Conservation (phyloP, 2,329 filamentous ascomycete genomes). For the Celoporthe dispersa region DNA sequence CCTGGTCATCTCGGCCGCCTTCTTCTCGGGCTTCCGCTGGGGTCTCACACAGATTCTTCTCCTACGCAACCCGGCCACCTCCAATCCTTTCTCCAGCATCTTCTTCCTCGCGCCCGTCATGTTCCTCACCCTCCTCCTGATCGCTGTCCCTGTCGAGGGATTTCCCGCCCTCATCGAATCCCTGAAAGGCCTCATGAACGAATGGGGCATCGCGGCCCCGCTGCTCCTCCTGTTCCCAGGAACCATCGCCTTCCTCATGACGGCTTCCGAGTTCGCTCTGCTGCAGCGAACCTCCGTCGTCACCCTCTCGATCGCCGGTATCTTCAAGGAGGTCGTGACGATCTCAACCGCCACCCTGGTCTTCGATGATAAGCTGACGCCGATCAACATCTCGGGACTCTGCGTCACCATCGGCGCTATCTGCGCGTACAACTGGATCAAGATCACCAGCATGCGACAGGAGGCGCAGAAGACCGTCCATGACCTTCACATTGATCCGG, state of each 20-base stretch:
- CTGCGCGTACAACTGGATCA: slow-evolving; percentile 89
- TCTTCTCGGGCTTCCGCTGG: slow-evolving; percentile 97
- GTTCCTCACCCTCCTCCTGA: slow-evolving; percentile 80
- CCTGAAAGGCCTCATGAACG: slow-evolving; percentile 63
- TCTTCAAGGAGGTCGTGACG: slow-evolving; percentile 98
- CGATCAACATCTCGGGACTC: slow-evolving; percentile 85
- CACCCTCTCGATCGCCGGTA: slow-evolving; percentile 93
- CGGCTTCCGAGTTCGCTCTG: slow-evolving; percentile 91
- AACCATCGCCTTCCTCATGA: slow-evolving; percentile 93
- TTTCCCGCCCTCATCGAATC: slow-evolving; percentile 70
- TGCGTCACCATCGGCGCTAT: slow-evolving; percentile 90
- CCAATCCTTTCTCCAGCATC: slow-evolving; percentile 95
- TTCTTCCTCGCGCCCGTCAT: slow-evolving; percentile 98
- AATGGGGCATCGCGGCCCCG: slow-evolving; percentile 72
- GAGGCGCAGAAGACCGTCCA: slow-evolving; percentile 67
- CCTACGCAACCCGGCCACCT: slow-evolving; percentile 89
- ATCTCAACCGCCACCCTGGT: slow-evolving; percentile 86
- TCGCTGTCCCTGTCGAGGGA: slow-evolving; percentile 87
- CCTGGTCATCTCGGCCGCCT: slow-evolving; percentile 89
- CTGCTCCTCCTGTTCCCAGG: slow-evolving; percentile 87
- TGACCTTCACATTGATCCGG: slow-evolving; percentile 40
- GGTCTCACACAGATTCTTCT: slow-evolving; percentile 97
- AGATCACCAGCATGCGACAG: slow-evolving; percentile 84
- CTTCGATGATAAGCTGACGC: slow-evolving; percentile 85
- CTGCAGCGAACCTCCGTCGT: slow-evolving; percentile 95